Evolutionary conservation across 495 filamentous ascomycete genomes (phyloP).

Genomic region (Halenospora varia): DNA sequence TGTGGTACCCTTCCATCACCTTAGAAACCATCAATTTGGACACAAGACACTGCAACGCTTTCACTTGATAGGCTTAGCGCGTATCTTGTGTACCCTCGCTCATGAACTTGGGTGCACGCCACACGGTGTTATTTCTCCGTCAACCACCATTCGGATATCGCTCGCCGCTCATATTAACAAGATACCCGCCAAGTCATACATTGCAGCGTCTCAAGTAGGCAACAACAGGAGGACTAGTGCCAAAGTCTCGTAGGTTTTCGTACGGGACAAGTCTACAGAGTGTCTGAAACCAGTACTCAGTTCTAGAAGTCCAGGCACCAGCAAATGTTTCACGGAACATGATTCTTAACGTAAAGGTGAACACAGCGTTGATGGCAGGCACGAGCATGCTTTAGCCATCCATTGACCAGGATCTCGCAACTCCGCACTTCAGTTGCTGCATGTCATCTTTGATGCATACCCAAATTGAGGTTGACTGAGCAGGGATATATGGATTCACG

Average conservation of each 20-base stretch:
- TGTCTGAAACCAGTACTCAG: not conserved
- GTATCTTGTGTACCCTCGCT: not conserved
- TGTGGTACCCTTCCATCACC: not conserved
- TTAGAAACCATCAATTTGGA: not conserved
- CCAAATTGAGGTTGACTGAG: not conserved
- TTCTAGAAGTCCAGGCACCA: not conserved
- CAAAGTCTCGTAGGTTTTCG: not conserved
- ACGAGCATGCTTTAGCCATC: constrained; percentile 1
- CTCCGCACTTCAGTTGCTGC: not conserved
- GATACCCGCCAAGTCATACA: not conserved
- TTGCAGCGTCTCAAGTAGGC: not conserved
- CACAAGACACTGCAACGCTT: not conserved
- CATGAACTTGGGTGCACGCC: not conserved
- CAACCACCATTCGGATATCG: too few relatives aligned
- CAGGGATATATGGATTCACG: not conserved
- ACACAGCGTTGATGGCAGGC: not conserved
- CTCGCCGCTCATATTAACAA: not conserved
- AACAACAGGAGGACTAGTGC: not conserved
- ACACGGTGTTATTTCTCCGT: too few relatives aligned
- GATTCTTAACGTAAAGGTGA: not conserved
- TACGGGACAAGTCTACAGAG: too few relatives aligned
- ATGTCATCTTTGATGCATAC: not conserved
- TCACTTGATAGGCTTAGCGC: not conserved
- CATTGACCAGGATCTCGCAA: not conserved
- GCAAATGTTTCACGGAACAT: not conserved